These are phyloP conservation scores for Rhizophagus prolifer DNA, from an alignment of 192 early-diverging fungal genomes.

Conservation along the genomic window DNA sequence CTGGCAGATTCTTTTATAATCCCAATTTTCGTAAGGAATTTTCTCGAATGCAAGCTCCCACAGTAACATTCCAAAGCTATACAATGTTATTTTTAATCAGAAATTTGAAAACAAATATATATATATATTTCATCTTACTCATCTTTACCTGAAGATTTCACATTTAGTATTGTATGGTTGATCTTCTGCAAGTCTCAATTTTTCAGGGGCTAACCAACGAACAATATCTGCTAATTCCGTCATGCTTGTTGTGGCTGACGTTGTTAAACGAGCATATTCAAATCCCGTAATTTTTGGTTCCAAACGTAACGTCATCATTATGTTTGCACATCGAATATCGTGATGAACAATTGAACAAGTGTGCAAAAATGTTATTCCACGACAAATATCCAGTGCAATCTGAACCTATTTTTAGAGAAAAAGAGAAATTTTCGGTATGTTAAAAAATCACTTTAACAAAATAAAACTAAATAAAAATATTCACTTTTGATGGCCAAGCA, in stretches of 20 bases:
- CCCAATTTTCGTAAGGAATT: conserved; percentile 5
- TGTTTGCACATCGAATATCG: conserved; percentile 27
- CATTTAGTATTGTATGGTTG: conserved; percentile 23
- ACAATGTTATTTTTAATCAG: neutral
- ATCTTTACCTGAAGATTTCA: conserved; percentile 19
- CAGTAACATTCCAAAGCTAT: conserved; percentile 1
- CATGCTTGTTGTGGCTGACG: neutral
- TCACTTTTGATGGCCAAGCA: conserved; percentile 8
- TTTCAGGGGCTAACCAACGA: conserved; percentile 27
- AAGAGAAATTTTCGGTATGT: too few species aligned
- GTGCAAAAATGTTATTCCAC: conserved; percentile 18
- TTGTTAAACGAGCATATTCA: neutral
- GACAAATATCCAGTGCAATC: conserved; percentile 20
- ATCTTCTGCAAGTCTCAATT: neutral
- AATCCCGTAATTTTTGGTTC: conserved; percentile 22
- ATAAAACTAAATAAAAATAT: neutral
- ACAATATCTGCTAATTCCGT: neutral
- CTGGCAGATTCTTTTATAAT: neutral
- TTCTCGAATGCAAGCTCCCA: conserved; percentile 9
- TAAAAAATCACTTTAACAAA: too few species aligned
- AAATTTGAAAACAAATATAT: neutral
- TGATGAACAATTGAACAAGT: conserved; percentile 15
- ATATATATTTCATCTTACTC: neutral
- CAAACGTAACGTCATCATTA: conserved; percentile 14
- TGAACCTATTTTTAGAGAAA: neutral